Evolutionary conservation across 805 yeast genomes (phyloP).

Genomic region (Ogataea methylovora): DNA sequence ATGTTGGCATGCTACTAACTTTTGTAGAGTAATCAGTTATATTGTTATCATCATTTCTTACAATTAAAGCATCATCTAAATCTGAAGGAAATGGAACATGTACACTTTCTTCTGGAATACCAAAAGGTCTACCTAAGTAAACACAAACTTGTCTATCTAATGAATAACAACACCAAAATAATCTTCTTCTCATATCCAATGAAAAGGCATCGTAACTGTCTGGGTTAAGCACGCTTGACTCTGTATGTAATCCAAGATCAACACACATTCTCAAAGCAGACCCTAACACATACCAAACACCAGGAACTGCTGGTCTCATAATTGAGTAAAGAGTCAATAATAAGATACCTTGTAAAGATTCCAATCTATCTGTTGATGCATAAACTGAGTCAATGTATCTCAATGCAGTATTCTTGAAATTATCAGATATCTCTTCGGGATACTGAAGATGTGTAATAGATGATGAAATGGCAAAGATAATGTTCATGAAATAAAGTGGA

Average conservation of each 20-base stretch:
- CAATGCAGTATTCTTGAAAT: constrained; percentile 63
- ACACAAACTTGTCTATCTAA: constrained; percentile 82
- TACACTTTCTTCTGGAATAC: constrained; percentile 77
- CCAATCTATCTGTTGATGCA: constrained; percentile 53
- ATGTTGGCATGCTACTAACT: constrained; percentile 30
- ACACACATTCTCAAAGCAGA: constrained; percentile 73
- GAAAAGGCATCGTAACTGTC: constrained; percentile 42
- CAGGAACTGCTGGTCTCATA: constrained; percentile 86
- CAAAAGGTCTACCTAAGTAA: constrained; percentile 81
- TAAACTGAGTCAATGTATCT: constrained; percentile 50
- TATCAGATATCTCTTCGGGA: constrained; percentile 56
- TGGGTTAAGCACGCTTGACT: constrained; percentile 24
- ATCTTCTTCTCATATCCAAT: constrained; percentile 62
- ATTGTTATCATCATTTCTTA: constrained; percentile 19
- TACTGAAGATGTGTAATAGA: constrained; percentile 65
- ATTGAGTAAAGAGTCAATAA: constrained; percentile 63
- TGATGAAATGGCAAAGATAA: constrained; percentile 75
- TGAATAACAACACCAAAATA: constrained; percentile 87
- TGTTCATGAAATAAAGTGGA: constrained; percentile 63
- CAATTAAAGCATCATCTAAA: constrained; percentile 65
- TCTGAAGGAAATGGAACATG: constrained; percentile 65
- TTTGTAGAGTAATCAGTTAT: constrained; percentile 2
- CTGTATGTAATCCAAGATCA: constrained; percentile 80
- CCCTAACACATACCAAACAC: constrained; percentile 89
- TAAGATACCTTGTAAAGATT: constrained; percentile 65